Conservation (phyloP, 176 grass and related monocot species). For the Musa beccarii region DNA sequence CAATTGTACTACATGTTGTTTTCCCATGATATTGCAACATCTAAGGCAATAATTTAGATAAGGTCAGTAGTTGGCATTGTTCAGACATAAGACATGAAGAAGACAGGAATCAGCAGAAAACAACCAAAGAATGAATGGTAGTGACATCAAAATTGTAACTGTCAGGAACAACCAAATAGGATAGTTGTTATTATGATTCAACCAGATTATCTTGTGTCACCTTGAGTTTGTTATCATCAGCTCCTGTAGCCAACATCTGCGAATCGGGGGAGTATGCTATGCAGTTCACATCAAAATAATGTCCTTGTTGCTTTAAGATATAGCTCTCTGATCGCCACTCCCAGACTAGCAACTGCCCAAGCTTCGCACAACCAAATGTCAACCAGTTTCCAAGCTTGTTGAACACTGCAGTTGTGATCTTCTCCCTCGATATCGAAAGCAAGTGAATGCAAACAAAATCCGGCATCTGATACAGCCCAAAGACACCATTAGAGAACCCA, state of each 20-base stretch:
- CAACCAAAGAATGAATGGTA: too few relatives aligned
- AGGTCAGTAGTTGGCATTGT: too few relatives aligned
- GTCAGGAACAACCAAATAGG: too few relatives aligned
- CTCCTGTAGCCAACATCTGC: slow-evolving; percentile 84
- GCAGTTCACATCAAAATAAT: slow-evolving; percentile 97
- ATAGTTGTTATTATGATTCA: background rate
- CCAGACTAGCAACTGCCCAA: slow-evolving; percentile 88
- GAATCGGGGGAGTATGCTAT: slow-evolving; percentile 93
- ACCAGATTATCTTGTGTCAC: slow-evolving; percentile 13
- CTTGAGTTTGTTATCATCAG: slow-evolving; percentile 99
- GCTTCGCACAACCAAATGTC: slow-evolving; percentile 86
- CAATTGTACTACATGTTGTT: background rate
- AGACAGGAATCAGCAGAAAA: too few relatives aligned
- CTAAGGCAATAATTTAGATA: too few relatives aligned
- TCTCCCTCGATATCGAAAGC: slow-evolving; percentile 79
- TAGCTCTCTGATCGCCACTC: slow-evolving; percentile 95
- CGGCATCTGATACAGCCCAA: slow-evolving; percentile 95
- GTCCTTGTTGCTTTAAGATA: slow-evolving; percentile 90
- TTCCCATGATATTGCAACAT: background rate
- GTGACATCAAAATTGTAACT: too few relatives aligned
- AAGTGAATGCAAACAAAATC: slow-evolving; percentile 89
- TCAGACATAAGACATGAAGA: too few relatives aligned
- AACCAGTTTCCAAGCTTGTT: slow-evolving; percentile 79
- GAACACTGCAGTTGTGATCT: slow-evolving; percentile 90
- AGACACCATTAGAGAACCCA: slow-evolving; percentile 75